Evolutionary conservation across 495 filamentous ascomycete genomes (phyloP), one percentile per base, ranked within the genome.

Genomic region (Aspergillus taichungensis): DNA sequence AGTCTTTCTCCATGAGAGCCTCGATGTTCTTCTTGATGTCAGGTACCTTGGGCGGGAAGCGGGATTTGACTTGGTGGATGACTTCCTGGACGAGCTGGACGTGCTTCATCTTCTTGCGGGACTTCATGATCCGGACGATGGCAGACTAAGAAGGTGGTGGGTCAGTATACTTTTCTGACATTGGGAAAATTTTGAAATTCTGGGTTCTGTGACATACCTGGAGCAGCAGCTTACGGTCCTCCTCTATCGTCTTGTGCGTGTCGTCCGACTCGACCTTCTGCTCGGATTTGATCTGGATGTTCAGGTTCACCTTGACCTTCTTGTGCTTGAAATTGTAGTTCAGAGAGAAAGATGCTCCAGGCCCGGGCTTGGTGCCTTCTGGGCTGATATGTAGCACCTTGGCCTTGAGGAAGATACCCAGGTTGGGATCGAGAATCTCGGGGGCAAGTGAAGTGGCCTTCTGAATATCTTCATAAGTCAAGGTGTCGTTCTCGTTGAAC

Each of bases 21-120:
- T 99, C 92, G 57, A 99, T 96, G 64, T 91, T 95, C 72, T 95
- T 97, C 72, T 99, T 99, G 77, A 99, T 97, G 53, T 99, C 92
- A 5, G 77, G 73, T 13, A 97, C 74, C 64, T 95, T 91, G 18
- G 94, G 92, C 31, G 85, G 80, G 72, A 99, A 99, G 40, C 92
- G 87, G n/a, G 76, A 78, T 59, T 84, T 85, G 68, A 99, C 94
- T 66, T 97, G 94, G 50, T 79, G 80, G 61, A 99, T 96, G 11
- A 87, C 89, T 68, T 99, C 92, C 54, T 85, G 80, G 35, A 99
- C 88, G 8, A 99, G 80, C 58, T 87, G 81, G 41, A 84, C 79
- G 66, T 99, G 91, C 77, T 94, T 95, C 86, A 96, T 90, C 72
- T 84, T 86, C 80, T 97, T 96, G 43, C 92, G 85, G 1, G 94